These are phyloP conservation scores for Aspergillus bertholletiae DNA, from an alignment of 495 filamentous ascomycete genomes.

Conservation along the genomic window DNA sequence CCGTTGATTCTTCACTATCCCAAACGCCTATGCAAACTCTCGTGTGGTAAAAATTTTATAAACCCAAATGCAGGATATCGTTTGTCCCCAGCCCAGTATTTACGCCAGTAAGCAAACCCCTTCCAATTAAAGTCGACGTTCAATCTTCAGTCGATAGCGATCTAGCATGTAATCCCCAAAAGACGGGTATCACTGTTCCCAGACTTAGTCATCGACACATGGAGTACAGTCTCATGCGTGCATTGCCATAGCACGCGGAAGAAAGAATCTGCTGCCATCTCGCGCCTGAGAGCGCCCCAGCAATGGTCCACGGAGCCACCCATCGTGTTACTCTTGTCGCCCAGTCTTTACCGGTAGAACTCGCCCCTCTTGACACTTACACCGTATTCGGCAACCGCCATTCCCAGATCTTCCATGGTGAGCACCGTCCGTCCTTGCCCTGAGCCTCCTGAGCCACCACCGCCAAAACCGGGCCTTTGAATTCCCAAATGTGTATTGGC, in stretches of 20 bases:
- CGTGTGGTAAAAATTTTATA: not conserved
- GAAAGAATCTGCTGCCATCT: not conserved
- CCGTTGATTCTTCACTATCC: not conserved
- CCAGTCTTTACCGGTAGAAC: constrained; percentile 76
- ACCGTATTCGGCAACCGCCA: constrained; percentile 95
- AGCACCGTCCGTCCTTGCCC: constrained; percentile 86
- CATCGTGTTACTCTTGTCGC: not conserved
- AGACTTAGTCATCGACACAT: not conserved
- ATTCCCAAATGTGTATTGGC: constrained; percentile 73
- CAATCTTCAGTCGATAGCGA: not conserved
- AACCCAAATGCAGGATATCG: constrained; percentile 21
- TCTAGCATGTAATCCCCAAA: not conserved
- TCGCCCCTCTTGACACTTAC: constrained; percentile 96
- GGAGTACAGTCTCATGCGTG: not conserved
- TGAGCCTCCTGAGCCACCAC: constrained; percentile 84
- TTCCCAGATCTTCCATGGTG: constrained; percentile 98
- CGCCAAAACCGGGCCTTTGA: constrained; percentile 87
- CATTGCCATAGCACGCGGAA: not conserved
- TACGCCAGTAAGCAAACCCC: constrained; percentile 14
- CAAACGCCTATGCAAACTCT: constrained; percentile 1
- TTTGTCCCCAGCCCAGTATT: constrained; percentile 21
- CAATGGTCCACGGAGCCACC: not conserved
- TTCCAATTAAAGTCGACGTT: not conserved
- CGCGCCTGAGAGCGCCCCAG: not conserved
- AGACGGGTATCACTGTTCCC: not conserved